These are phyloP conservation scores for Heliocybe sulcata DNA, from an alignment of 1,284 basidiomycete species.

Conservation along the genomic window DNA sequence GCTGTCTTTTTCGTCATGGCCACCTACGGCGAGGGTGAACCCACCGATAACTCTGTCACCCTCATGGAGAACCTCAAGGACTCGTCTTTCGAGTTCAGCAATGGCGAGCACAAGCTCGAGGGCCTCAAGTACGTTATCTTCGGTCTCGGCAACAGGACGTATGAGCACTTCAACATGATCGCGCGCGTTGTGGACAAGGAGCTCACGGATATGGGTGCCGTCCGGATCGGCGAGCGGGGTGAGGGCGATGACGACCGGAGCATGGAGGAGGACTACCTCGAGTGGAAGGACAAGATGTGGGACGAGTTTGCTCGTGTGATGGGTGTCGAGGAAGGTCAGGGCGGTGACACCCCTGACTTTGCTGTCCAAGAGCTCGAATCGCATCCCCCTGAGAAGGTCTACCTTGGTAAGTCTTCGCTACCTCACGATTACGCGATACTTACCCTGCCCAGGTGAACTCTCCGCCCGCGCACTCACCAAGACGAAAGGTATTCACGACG, in stretches of 20 bases:
- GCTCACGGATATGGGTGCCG: slow-evolving; percentile 76
- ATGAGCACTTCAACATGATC: slow-evolving; percentile 93
- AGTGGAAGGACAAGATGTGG: slow-evolving; percentile 99
- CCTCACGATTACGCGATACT: slow-evolving; percentile 2
- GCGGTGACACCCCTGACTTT: slow-evolving; percentile 94
- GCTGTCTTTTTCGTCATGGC: slow-evolving; percentile 94
- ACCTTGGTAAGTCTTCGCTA: slow-evolving; percentile 61
- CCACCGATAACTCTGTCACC: slow-evolving; percentile 96
- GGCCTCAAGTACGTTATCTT: slow-evolving; percentile 96
- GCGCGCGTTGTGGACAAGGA: slow-evolving; percentile 74
- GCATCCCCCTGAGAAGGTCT: slow-evolving; percentile 80
- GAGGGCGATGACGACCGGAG: slow-evolving; percentile 99
- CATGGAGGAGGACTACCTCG: slow-evolving; percentile 99
- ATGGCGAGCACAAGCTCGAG: slow-evolving; percentile 70
- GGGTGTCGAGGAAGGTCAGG: slow-evolving; percentile 92
- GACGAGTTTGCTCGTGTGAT: slow-evolving; percentile 76
- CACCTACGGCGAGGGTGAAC: slow-evolving; percentile 98
- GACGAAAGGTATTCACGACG: slow-evolving; percentile 91
- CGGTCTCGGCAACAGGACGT: slow-evolving; percentile 92
- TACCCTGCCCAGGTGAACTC: slow-evolving; percentile 58
- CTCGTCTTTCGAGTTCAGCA: slow-evolving; percentile 80
- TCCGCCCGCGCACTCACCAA: slow-evolving; percentile 85
- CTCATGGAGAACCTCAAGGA: slow-evolving; percentile 91
- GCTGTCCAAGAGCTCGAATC: slow-evolving; percentile 77
- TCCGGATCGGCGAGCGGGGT: slow-evolving; percentile 85